These are phyloP conservation scores for Paramarasmius palmivorus DNA, from an alignment of 1,284 basidiomycete species.

Conservation along the genomic window DNA sequence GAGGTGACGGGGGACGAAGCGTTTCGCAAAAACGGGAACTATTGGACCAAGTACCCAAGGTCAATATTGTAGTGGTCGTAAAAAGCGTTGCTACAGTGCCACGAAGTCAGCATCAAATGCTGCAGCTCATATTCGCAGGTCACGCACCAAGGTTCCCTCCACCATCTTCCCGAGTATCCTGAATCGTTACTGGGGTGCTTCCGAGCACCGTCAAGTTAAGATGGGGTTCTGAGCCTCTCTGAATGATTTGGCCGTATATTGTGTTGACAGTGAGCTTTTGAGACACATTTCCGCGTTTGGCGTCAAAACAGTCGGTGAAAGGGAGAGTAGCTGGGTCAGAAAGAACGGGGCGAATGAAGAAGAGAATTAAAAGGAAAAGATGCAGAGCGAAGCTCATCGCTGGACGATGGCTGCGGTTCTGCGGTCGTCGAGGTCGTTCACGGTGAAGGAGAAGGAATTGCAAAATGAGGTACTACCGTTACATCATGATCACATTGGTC, in stretches of 20 bases:
- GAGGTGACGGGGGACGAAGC: slow-evolving; percentile 72
- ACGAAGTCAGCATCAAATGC: slow-evolving; percentile 12
- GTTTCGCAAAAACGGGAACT: slow-evolving; percentile 75
- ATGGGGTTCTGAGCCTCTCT: slow-evolving; percentile 43
- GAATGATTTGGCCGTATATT: slow-evolving; percentile 74
- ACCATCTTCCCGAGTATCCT: slow-evolving; percentile 52
- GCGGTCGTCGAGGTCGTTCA: neutral
- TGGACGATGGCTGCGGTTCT: slow-evolving; percentile 1
- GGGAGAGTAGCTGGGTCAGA: slow-evolving; percentile 52
- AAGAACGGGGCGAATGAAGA: slow-evolving; percentile 18
- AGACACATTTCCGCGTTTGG: slow-evolving; percentile 39
- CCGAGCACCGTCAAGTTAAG: slow-evolving; percentile 73
- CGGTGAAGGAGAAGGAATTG: neutral
- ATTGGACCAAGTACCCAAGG: slow-evolving; percentile 71
- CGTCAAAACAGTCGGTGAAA: slow-evolving; percentile 61
- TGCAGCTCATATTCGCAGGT: slow-evolving; percentile 12
- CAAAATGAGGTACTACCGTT: no score
- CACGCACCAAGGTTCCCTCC: slow-evolving; percentile 66
- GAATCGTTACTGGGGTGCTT: slow-evolving; percentile 53
- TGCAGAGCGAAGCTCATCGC: slow-evolving; percentile 14
- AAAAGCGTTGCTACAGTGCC: slow-evolving; percentile 74
- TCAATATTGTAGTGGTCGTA: slow-evolving; percentile 77
- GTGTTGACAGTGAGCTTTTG: slow-evolving; percentile 67
- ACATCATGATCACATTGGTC: no score
- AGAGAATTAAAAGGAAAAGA: slow-evolving; percentile 23